Conservation (phyloP, 257 asterid species). For the Solanum megistacrolobum region DNA sequence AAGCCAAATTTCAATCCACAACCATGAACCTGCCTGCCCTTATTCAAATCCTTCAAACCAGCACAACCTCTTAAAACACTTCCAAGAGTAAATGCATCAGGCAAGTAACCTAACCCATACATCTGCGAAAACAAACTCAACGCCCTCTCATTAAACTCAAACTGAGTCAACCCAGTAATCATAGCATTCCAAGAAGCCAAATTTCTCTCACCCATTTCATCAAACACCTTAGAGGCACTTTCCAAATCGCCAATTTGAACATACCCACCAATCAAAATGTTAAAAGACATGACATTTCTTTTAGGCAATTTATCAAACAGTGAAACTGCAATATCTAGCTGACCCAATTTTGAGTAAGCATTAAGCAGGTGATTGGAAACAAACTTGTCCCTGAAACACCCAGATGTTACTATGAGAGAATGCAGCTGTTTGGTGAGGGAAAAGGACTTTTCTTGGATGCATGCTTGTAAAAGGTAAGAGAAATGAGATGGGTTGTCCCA, state of each 20-base stretch:
- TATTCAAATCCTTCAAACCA: constrained; percentile 60
- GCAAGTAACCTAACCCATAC: constrained; percentile 45
- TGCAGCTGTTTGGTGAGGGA: constrained; percentile 52
- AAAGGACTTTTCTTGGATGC: constrained; percentile 40
- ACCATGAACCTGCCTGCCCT: constrained; percentile 64
- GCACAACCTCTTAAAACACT: constrained; percentile 88
- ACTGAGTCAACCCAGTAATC: constrained; percentile 54
- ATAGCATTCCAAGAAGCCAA: constrained; percentile 91
- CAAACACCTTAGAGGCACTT: constrained; percentile 41
- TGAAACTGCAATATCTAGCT: constrained; percentile 20
- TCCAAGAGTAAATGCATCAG: constrained; percentile 65
- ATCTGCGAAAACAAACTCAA: constrained; percentile 37
- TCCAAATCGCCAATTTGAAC: constrained; percentile 49
- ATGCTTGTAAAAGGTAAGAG: constrained; percentile 56
- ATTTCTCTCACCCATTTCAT: constrained; percentile 57
- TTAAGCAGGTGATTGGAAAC: constrained; percentile 58
- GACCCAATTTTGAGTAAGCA: constrained; percentile 47
- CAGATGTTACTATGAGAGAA: constrained; percentile 42
- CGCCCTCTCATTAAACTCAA: constrained; percentile 53
- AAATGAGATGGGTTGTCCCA: constrained; percentile 46
- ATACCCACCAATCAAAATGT: constrained; percentile 70
- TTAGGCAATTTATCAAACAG: constrained; percentile 59
- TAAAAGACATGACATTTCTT: constrained; percentile 62
- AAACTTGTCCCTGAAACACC: constrained; percentile 44
- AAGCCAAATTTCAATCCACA: constrained; percentile 42